phyloP scores from a whole-genome alignment of 2,329 filamentous ascomycete genomes.

The Trichothecium roseum region DNA sequence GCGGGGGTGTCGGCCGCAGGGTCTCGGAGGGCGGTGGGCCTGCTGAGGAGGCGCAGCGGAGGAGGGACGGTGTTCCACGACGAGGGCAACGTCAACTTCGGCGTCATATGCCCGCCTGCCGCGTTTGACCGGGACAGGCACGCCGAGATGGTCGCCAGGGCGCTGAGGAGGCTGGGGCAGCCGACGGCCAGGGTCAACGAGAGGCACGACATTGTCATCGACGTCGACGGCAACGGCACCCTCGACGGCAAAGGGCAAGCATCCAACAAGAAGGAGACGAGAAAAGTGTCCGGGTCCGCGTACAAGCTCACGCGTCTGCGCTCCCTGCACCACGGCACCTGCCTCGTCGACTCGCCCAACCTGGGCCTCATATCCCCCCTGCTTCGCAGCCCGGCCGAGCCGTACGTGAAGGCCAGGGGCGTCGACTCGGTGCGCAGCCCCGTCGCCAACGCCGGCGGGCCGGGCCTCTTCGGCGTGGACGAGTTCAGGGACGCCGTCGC shows the following conservation, averaged over 20 bases:
- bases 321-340: constrained; percentile 88
- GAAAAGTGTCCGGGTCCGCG: constrained; percentile 87
- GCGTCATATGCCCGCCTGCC: constrained; percentile 71
- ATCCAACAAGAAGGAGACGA: constrained; percentile 24
- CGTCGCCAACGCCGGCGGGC: constrained; percentile 70
- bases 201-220: constrained; percentile 85
- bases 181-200: constrained; percentile 65
- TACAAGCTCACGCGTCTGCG: constrained; percentile 81
- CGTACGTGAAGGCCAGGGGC: constrained; percentile 69
- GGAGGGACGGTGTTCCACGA: constrained; percentile 95
- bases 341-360: constrained; percentile 69
- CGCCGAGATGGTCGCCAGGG: constrained; percentile 87
- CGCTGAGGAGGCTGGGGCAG: constrained; percentile 52
- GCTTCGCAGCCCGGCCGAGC: constrained; percentile 67
- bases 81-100: constrained; percentile 86
- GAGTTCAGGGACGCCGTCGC: constrained; percentile 47
- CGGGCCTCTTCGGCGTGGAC: constrained; percentile 30
- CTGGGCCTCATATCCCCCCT: constrained; percentile 58
- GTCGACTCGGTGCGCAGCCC: constrained; percentile 86
- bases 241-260: too few species aligned
- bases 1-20: constrained; percentile 9
- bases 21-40: constrained; percentile 12
- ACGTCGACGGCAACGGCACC: constrained; percentile 18
- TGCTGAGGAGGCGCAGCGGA: constrained; percentile 78
- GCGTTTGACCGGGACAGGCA: constrained; percentile 77